Conservation (phyloP, 1,139 yeast species). For the Magnusiomyces magnusii region DNA sequence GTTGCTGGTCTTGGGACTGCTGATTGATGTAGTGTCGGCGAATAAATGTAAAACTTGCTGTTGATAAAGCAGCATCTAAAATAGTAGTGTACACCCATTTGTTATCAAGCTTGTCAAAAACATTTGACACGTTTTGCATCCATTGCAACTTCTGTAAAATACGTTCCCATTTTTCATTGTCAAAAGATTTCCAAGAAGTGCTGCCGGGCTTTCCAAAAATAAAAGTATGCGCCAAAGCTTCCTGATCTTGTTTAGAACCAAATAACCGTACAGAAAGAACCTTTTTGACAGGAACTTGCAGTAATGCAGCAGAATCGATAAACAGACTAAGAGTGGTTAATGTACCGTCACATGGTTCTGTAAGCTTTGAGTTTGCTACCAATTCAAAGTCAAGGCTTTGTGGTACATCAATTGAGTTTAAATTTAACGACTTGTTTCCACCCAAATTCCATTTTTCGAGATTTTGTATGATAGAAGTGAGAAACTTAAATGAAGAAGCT, state of each 20-base stretch:
- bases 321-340: neutral
- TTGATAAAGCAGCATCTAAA: conserved; percentile 11
- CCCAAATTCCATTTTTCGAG: neutral
- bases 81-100: conserved; percentile 20
- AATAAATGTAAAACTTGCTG: conserved; percentile 21
- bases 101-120: conserved; percentile 16
- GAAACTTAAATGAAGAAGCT: neutral
- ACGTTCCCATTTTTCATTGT: conserved; percentile 6
- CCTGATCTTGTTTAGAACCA: conserved; percentile 16
- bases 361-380: neutral
- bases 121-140: conserved; percentile 18
- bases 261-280: conserved; percentile 11
- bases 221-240: conserved; percentile 8
- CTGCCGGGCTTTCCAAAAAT: conserved; percentile 5
- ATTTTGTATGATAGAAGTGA: neutral
- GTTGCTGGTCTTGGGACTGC: neutral
- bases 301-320: neutral
- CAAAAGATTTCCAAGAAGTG: conserved; percentile 8
- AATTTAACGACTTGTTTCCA: neutral
- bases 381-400: neutral
- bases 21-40: conserved; percentile 11
- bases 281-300: conserved; percentile 11
- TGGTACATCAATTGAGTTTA: neutral
- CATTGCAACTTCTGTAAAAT: conserved; percentile 13
- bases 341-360: neutral